Evolutionary conservation across 2,329 filamentous ascomycete species (phyloP).

Genomic region (Stagonosporopsis chrysanthemi): DNA sequence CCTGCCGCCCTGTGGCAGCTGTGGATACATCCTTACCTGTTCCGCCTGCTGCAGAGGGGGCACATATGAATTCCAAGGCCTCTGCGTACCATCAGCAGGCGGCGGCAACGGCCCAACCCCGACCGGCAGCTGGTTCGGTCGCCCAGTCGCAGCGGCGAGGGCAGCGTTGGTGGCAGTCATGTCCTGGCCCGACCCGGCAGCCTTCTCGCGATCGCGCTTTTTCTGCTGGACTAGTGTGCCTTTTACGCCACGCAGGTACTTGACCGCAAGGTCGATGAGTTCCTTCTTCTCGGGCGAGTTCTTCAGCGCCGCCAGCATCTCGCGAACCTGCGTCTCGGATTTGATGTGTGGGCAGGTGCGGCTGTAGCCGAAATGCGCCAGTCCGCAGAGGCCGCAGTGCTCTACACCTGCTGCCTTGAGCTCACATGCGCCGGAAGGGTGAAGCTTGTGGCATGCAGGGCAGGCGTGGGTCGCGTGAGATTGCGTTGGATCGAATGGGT

Average conservation of each 20-base stretch:
- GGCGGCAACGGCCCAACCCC: neutral
- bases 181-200: neutral
- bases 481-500: conserved; percentile 32
- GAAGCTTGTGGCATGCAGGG: conserved; percentile 61
- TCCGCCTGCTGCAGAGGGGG: neutral
- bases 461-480: conserved; percentile 50
- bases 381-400: conserved; percentile 67
- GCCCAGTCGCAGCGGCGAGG: neutral
- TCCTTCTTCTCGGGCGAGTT: conserved; percentile 63
- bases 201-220: conserved; percentile 51
- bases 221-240: conserved; percentile 63
- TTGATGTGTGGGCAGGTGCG: conserved; percentile 68
- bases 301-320: conserved; percentile 70
- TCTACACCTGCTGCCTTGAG: conserved; percentile 67
- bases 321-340: conserved; percentile 68
- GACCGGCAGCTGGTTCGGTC: neutral
- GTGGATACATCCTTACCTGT: neutral
- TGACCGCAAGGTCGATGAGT: conserved; percentile 61
- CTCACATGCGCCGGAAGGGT: conserved; percentile 66
- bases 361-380: conserved; percentile 66
- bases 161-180: neutral
- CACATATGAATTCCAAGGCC: neutral
- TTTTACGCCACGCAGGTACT: conserved; percentile 65
- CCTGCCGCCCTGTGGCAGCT: neutral
- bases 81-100: neutral